A percentile compares a stretch with the other conserved stretches of the same genome.
Conservation (phyloP, 148 eudicot genomes). For the Arbutus unedo region DNA sequence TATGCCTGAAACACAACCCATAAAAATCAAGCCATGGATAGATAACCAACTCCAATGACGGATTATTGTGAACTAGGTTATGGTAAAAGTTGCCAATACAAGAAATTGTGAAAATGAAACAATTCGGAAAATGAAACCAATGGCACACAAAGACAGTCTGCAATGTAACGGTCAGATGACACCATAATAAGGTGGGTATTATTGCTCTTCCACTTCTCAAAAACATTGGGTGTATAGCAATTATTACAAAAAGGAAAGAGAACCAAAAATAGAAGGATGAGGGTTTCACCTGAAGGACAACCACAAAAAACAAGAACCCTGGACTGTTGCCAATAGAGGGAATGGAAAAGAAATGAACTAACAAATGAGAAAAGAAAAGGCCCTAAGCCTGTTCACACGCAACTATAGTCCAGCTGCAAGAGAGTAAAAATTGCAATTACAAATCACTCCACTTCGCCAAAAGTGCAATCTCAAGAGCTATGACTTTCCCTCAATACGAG, state of each 20-base stretch:
- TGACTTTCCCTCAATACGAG: not conserved
- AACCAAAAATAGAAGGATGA: not conserved
- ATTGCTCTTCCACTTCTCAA: not conserved
- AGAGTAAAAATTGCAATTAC: not conserved
- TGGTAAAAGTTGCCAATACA: not conserved
- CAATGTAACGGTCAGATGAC: not conserved
- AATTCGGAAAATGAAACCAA: conserved; percentile 1
- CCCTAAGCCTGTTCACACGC: not conserved
- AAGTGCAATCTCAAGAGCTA: not conserved
- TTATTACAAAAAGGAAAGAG: not conserved
- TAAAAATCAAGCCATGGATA: not conserved
- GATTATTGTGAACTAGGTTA: not conserved
- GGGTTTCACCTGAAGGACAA: not conserved
- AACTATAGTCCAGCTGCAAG: not conserved
- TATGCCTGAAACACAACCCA: not conserved
- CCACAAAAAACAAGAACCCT: not conserved
- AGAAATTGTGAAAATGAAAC: not conserved
- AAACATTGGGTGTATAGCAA: not conserved
- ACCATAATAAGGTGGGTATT: not conserved
- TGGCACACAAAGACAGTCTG: not conserved
- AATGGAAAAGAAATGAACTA: not conserved
- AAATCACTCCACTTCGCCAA: not conserved
- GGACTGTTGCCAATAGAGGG: not conserved
- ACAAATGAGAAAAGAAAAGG: not conserved
- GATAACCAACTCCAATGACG: conserved; percentile 1